Percentiles rank a stretch among this genome's conserved stretches.
These are phyloP conservation scores for Arctium lappa DNA, from an alignment of 129 eudicot genomes.

Conservation along the genomic window DNA sequence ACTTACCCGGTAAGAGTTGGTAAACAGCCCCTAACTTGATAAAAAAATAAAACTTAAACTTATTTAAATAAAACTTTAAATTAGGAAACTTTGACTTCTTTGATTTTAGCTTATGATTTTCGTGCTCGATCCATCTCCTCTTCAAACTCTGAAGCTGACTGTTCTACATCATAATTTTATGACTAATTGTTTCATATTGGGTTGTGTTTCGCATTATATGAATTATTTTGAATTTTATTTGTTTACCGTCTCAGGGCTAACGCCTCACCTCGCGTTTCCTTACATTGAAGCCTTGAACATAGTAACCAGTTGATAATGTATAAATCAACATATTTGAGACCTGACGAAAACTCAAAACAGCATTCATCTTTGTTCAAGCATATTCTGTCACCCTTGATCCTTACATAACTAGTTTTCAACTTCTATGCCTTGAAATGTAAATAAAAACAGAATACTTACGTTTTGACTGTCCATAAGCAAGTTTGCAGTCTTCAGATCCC, in stretches of 20 bases:
- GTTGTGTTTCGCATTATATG: background rate
- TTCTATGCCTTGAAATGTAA: background rate
- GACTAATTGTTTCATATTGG: background rate
- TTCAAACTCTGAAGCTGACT: no score
- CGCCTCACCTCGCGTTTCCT: background rate
- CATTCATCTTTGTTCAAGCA: background rate
- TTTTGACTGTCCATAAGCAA: slow-evolving; percentile 73
- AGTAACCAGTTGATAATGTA: background rate
- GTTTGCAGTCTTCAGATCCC: slow-evolving; percentile 93
- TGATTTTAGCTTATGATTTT: no score
- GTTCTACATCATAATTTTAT: no score
- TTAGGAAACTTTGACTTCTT: no score
- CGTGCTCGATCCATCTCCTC: no score
- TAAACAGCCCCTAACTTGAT: no score
- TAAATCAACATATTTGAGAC: background rate
- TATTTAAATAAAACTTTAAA: no score
- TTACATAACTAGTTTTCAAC: background rate
- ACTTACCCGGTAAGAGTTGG: no score
- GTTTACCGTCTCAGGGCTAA: background rate
- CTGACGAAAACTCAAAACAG: background rate
- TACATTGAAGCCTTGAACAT: background rate
- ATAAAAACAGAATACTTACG: slow-evolving; percentile 34
- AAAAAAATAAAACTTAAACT: no score
- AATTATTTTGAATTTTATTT: background rate
- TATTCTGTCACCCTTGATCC: background rate